phyloP scores from a whole-genome alignment of 1,284 basidiomycete genomes.

The Ceratobasidium theobromae region DNA sequence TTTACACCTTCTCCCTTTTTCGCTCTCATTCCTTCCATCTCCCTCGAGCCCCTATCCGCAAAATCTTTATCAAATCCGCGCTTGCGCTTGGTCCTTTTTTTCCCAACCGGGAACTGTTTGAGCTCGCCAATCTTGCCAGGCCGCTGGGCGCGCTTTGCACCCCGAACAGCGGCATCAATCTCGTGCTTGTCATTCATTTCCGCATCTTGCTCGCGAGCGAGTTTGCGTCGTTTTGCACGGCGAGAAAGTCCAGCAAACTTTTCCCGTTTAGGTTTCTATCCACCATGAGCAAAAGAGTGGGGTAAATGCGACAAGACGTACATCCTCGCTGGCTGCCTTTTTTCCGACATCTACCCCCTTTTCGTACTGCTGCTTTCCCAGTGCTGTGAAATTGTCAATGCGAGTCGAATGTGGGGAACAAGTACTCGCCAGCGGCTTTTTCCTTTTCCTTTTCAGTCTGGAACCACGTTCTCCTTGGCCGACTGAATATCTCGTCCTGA shows the following conservation, averaged over 20 bases:
- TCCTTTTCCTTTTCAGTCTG: slow-evolving; percentile 85
- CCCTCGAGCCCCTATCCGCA: slow-evolving; percentile 27
- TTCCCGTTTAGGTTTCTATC: slow-evolving; percentile 69
- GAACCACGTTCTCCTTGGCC: slow-evolving; percentile 98
- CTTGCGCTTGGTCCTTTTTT: slow-evolving; percentile 33
- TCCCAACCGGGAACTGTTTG: slow-evolving; percentile 32
- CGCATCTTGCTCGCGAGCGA: slow-evolving; percentile 76
- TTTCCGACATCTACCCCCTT: slow-evolving; percentile 42
- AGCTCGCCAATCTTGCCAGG: slow-evolving; percentile 56
- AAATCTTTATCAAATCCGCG: slow-evolving; percentile 36
- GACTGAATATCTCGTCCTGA: slow-evolving; percentile 88
- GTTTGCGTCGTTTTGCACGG: slow-evolving; percentile 79
- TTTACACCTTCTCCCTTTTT: slow-evolving; percentile 35
- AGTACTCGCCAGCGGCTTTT: slow-evolving; percentile 67
- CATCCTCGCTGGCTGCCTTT: slow-evolving; percentile 29
- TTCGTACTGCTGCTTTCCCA: slow-evolving; percentile 75
- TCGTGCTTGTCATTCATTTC: slow-evolving; percentile 57
- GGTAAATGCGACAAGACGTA: slow-evolving; percentile 32
- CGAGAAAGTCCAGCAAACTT: slow-evolving; percentile 84
- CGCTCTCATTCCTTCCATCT: slow-evolving; percentile 37
- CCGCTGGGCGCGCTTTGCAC: slow-evolving; percentile 75
- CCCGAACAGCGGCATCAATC: slow-evolving; percentile 74
- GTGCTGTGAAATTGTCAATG: slow-evolving; percentile 47
- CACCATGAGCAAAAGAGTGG: slow-evolving; percentile 20
- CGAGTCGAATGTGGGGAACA: background rate